Evolutionary conservation across 2,329 filamentous ascomycete genomes (phyloP).

Genomic region (Aureobasidium namibiae): DNA sequence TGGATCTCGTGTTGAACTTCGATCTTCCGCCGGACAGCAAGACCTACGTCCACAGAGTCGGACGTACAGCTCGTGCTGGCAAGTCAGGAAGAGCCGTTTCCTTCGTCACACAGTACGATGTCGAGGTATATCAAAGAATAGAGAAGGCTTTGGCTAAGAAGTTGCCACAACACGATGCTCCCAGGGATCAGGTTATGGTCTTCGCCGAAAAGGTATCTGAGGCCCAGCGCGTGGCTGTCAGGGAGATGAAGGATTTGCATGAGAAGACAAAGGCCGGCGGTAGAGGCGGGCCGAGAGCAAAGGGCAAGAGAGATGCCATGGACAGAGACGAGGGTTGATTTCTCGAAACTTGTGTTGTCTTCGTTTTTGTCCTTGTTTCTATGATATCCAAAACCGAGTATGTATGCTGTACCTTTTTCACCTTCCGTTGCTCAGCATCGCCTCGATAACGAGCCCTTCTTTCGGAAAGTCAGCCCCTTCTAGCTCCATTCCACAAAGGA

Average conservation of each 20-base stretch:
- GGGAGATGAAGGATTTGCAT: slow-evolving; percentile 71
- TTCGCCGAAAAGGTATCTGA: slow-evolving; percentile 71
- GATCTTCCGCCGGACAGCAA: slow-evolving; percentile 79
- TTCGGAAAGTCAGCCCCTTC: too few species aligned
- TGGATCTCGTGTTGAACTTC: slow-evolving; percentile 79
- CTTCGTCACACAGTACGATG: slow-evolving; percentile 60
- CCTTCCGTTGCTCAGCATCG: too few species aligned
- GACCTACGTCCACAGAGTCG: slow-evolving; percentile 85
- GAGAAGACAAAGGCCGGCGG: slow-evolving; percentile 54
- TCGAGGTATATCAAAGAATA: slow-evolving; percentile 72
- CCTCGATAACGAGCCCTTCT: too few species aligned
- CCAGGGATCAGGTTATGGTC: slow-evolving; percentile 79
- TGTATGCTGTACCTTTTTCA: background rate
- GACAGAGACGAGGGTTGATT: slow-evolving; percentile 59
- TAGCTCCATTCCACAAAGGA: too few species aligned
- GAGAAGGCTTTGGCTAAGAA: slow-evolving; percentile 76
- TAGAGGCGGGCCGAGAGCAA: slow-evolving; percentile 42
- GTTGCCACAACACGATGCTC: slow-evolving; percentile 57
- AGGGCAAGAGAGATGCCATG: slow-evolving; percentile 55
- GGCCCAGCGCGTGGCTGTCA: slow-evolving; percentile 70
- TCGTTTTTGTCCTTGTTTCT: background rate
- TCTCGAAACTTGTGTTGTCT: background rate
- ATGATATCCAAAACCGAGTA: background rate
- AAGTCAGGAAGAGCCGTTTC: slow-evolving; percentile 75
- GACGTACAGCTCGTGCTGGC: slow-evolving; percentile 78